Conservation (phyloP, 768 basidiomycete species). For the Lactarius deliciosus region DNA sequence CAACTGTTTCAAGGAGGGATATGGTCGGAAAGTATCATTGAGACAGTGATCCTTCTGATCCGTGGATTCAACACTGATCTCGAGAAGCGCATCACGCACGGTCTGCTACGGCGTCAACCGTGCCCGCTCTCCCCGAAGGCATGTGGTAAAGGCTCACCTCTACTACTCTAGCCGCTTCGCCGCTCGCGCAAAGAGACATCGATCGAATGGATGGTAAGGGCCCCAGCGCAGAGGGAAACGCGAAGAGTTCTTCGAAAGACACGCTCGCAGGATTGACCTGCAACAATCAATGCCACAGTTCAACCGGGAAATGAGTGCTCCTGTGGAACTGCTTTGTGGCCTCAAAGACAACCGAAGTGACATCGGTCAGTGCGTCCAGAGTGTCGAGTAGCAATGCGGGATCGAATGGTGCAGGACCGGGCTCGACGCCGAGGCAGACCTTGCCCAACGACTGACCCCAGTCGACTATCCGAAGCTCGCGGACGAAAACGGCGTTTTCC, state of each 20-base stretch:
- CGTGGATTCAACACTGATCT: not conserved
- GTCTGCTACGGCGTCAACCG: not conserved
- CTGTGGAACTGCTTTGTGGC: not conserved
- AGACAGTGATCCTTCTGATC: not conserved
- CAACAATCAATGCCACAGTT: constrained; percentile 9
- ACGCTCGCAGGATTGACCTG: not conserved
- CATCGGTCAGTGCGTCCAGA: not conserved
- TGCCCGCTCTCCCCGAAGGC: not conserved
- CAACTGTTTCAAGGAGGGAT: constrained; percentile 11
- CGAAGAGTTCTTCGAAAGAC: constrained; percentile 5
- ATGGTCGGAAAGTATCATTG: not conserved
- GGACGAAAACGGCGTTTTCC: constrained; percentile 5
- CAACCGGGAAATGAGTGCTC: not conserved
- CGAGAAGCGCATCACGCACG: not conserved
- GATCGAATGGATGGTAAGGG: not conserved
- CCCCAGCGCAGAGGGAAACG: not conserved
- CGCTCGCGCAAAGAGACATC: not conserved
- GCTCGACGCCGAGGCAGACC: not conserved
- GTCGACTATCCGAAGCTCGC: constrained; percentile 13
- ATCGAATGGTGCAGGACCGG: constrained; percentile 6
- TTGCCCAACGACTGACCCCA: not conserved
- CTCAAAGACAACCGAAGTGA: constrained; percentile 14
- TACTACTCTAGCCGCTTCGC: not conserved
- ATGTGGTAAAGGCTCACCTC: not conserved
- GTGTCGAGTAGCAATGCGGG: not conserved